These are phyloP conservation scores for Sporodiniella umbellata DNA, from an alignment of 371 early-diverging fungal species.

Conservation along the genomic window DNA sequence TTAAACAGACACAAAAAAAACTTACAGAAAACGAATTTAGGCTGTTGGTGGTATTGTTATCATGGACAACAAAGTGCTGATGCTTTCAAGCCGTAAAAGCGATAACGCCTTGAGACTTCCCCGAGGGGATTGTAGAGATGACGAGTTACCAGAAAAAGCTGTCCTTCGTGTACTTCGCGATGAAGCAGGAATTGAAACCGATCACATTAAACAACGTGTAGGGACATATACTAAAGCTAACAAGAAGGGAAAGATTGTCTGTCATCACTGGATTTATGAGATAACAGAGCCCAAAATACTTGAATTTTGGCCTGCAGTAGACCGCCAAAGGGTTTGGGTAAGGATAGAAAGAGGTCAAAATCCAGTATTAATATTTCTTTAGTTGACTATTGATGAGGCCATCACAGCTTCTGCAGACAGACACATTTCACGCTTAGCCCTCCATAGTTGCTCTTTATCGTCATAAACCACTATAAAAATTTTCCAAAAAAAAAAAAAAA, in stretches of 20 bases:
- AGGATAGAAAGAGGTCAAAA: not conserved
- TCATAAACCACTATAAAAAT: too few species aligned
- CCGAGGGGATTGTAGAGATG: slow-evolving; percentile 29
- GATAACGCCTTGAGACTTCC: slow-evolving; percentile 36
- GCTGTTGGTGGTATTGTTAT: slow-evolving; percentile 39
- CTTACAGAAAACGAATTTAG: slow-evolving; percentile 5
- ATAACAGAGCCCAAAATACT: slow-evolving; percentile 23
- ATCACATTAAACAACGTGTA: slow-evolving; percentile 15
- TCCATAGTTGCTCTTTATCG: slow-evolving; percentile 25
- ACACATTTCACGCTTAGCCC: slow-evolving; percentile 39
- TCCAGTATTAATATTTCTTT: not conserved
- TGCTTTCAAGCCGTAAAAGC: slow-evolving; percentile 39
- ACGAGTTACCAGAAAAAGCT: slow-evolving; percentile 28
- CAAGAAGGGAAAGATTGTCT: slow-evolving; percentile 44
- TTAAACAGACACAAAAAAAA: not conserved
- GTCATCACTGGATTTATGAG: slow-evolving; percentile 49
- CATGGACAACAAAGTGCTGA: slow-evolving; percentile 22
- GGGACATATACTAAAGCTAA: slow-evolving; percentile 44
- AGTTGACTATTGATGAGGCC: slow-evolving; percentile 37
- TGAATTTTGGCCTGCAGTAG: slow-evolving; percentile 29
- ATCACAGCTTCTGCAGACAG: slow-evolving; percentile 33
- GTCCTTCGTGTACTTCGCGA: slow-evolving; percentile 35
- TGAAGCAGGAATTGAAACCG: slow-evolving; percentile 29
- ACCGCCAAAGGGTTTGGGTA: slow-evolving; percentile 43
- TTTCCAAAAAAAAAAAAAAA: not conserved